Conservation (phyloP, 2,329 filamentous ascomycete species). For the Neocucurbitaria cava region DNA sequence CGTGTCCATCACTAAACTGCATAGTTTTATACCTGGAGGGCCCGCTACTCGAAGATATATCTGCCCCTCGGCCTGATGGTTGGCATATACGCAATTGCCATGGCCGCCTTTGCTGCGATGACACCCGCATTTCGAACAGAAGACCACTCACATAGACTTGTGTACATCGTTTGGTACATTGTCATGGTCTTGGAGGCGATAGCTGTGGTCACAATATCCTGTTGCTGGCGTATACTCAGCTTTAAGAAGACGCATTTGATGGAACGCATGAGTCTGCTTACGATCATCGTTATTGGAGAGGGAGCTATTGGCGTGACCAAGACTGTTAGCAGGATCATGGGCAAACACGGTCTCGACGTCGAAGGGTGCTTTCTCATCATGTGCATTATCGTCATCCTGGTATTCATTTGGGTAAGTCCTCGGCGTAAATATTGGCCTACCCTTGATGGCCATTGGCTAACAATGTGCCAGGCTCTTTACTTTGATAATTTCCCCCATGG, state of each 20-base stretch:
- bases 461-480: constrained; percentile 56
- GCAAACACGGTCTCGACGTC: constrained; percentile 43
- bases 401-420: constrained; percentile 40
- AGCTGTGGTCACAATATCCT: constrained; percentile 61
- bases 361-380: constrained; percentile 46
- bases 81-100: constrained; percentile 34
- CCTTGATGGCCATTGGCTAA: neutral
- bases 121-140: constrained; percentile 40
- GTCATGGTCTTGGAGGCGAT: constrained; percentile 62
- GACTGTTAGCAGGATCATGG: constrained; percentile 55
- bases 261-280: constrained; percentile 68
- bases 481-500: constrained; percentile 62
- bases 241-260: constrained; percentile 69
- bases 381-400: constrained; percentile 46
- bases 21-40: constrained; percentile 39
- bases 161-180: constrained; percentile 48
- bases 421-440: neutral
- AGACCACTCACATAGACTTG: constrained; percentile 13
- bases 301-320: constrained; percentile 68
- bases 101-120: constrained; percentile 43
- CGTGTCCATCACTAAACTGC: neutral
- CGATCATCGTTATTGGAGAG: constrained; percentile 71
- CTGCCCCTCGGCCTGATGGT: constrained; percentile 42
- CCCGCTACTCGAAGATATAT: constrained; percentile 42
- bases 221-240: constrained; percentile 62